A percentile compares a stretch with the other conserved stretches of the same genome.
Evolutionary conservation across 2,329 filamentous ascomycete genomes (phyloP).

Genomic region (Phialophora tarda): DNA sequence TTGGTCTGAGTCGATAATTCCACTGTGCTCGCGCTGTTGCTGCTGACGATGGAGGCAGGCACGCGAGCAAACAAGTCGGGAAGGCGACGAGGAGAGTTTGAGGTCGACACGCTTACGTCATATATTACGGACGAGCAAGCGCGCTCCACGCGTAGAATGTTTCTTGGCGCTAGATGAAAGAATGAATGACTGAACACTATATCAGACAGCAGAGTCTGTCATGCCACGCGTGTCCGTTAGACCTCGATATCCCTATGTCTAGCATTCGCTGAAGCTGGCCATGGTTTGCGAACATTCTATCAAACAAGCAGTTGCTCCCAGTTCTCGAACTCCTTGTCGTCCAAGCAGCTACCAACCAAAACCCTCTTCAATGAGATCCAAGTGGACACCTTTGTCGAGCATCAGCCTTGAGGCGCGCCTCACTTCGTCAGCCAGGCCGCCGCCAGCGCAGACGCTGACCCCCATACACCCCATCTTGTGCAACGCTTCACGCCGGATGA

Average conservation of each 20-base stretch:
- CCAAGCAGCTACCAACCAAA: conserved; percentile 56
- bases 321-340: neutral
- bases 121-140: neutral
- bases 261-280: conserved; percentile 5
- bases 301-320: neutral
- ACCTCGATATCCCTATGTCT: neutral
- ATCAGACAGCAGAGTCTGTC: neutral
- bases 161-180: neutral
- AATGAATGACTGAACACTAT: neutral
- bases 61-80: neutral
- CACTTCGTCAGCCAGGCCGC: conserved; percentile 76
- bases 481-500: conserved; percentile 81
- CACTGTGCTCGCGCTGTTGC: neutral
- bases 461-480: conserved; percentile 86
- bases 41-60: neutral
- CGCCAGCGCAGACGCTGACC: conserved; percentile 79
- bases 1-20: neutral
- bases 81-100: neutral
- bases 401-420: conserved; percentile 70
- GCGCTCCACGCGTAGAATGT: neutral
- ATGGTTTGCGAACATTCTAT: neutral
- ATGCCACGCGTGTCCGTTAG: neutral
- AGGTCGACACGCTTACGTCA: neutral
- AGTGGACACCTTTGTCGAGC: conserved; percentile 60
- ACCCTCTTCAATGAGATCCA: conserved; percentile 79